phyloP scores from a whole-genome alignment of 2,329 filamentous ascomycete species.

The Thelonectria rubi region DNA sequence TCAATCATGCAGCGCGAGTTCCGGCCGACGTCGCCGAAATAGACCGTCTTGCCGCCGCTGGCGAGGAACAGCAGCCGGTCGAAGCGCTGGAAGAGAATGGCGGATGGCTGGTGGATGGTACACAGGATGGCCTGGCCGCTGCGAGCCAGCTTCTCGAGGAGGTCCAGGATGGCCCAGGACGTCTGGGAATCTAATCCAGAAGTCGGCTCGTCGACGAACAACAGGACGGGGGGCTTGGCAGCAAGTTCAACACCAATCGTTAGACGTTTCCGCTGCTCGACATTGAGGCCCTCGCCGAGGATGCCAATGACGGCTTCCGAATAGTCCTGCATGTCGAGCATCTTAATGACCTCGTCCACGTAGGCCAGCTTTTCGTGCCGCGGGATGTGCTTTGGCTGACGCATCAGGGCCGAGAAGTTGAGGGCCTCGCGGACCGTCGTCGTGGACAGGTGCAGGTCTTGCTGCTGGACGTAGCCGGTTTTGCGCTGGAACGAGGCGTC shows the following conservation, averaged over 20 bases:
- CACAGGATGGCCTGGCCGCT: slow-evolving; percentile 59
- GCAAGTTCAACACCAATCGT: slow-evolving; percentile 66
- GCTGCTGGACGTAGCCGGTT: slow-evolving; percentile 88
- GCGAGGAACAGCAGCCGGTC: slow-evolving; percentile 69
- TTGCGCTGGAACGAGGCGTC: slow-evolving; percentile 86
- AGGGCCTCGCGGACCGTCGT: slow-evolving; percentile 86
- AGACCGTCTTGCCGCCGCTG: slow-evolving; percentile 69
- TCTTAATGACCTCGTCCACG: slow-evolving; percentile 77
- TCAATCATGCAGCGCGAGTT: slow-evolving; percentile 61
- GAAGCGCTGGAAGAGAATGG: slow-evolving; percentile 60
- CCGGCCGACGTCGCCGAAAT: slow-evolving; percentile 70
- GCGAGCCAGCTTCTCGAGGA: slow-evolving; percentile 66
- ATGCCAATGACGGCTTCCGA: slow-evolving; percentile 69
- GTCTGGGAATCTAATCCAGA: slow-evolving; percentile 67
- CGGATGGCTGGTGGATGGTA: slow-evolving; percentile 62
- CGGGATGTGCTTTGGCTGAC: slow-evolving; percentile 75
- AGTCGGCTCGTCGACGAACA: slow-evolving; percentile 68
- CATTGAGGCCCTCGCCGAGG: slow-evolving; percentile 65
- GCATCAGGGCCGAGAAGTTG: slow-evolving; percentile 82
- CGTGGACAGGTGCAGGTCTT: slow-evolving; percentile 83
- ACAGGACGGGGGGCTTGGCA: slow-evolving; percentile 61
- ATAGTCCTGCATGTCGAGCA: slow-evolving; percentile 70
- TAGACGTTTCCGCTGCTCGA: slow-evolving; percentile 66
- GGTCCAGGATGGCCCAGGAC: slow-evolving; percentile 66
- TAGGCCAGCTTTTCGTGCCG: slow-evolving; percentile 80